Conservation (phyloP, 805 yeast species). For the Priceomyces haplophilus region DNA sequence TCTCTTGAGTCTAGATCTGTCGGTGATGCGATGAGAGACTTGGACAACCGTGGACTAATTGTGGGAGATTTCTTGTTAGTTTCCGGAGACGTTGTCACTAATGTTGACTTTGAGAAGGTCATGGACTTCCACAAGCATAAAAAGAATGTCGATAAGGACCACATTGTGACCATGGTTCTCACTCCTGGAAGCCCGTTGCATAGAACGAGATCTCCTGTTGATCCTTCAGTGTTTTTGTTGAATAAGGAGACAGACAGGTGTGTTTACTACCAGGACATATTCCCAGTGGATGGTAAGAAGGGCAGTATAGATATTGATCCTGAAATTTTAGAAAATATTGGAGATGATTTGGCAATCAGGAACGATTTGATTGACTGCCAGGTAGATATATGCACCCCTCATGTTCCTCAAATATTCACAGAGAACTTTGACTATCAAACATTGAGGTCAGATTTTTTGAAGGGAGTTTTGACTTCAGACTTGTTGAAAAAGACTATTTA, state of each 20-base stretch:
- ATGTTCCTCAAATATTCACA: conserved; percentile 91
- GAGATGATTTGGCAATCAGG: conserved; percentile 69
- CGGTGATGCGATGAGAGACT: conserved; percentile 96
- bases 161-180: conserved; percentile 90
- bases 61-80: conserved; percentile 87
- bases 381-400: conserved; percentile 92
- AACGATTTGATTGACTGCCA: conserved; percentile 96
- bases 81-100: conserved; percentile 94
- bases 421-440: conserved; percentile 94
- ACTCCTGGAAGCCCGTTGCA: conserved; percentile 82
- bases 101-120: conserved; percentile 73
- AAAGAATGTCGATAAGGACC: conserved; percentile 76
- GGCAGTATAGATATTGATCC: conserved; percentile 64
- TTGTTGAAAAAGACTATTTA: conserved; percentile 86
- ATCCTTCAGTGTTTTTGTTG: conserved; percentile 81
- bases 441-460: conserved; percentile 81
- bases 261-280: conserved; percentile 77
- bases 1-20: conserved; percentile 86
- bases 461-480: conserved; percentile 88
- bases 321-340: conserved; percentile 73
- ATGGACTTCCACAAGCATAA: conserved; percentile 70
- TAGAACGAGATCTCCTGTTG: conserved; percentile 74
- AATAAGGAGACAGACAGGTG: conserved; percentile 75
- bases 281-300: conserved; percentile 43
- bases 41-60: conserved; percentile 86